These are phyloP conservation scores for Astrocystis sublimbata DNA, from an alignment of 495 filamentous ascomycete genomes.

Conservation along the genomic window DNA sequence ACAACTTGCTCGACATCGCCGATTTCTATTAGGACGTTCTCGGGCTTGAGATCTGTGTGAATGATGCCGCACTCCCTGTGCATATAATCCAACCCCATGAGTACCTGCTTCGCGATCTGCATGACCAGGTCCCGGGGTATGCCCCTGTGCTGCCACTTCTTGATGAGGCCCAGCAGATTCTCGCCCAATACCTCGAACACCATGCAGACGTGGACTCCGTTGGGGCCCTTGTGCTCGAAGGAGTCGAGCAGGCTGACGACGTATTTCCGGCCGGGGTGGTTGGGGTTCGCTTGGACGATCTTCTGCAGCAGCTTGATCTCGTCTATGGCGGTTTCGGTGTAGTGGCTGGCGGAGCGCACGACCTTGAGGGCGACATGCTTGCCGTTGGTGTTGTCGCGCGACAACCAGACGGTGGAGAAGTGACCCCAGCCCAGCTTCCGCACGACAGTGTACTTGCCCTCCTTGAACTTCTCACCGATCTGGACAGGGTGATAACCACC, in stretches of 20 bases:
- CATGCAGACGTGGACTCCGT: conserved; percentile 98
- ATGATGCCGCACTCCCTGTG: conserved; percentile 99
- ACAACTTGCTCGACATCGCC: conserved; percentile 97
- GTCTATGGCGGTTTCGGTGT: conserved; percentile 97
- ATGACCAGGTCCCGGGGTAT: conserved; percentile 96
- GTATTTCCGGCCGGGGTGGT: conserved; percentile 89
- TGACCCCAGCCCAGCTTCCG: conserved; percentile 98
- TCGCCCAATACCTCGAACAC: conserved; percentile 98
- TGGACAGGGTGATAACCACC: conserved; percentile 94
- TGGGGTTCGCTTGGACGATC: conserved; percentile 91
- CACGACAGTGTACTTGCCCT: conserved; percentile 93
- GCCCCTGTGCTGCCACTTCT: conserved; percentile 95
- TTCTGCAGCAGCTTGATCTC: conserved; percentile 97
- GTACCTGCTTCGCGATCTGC: conserved; percentile 97
- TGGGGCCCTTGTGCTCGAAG: conserved; percentile 96
- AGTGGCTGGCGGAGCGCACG: conserved; percentile 94
- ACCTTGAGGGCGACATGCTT: conserved; percentile 98
- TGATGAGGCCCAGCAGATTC: conserved; percentile 93
- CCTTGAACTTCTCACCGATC: conserved; percentile 95
- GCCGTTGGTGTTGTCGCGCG: conserved; percentile 82
- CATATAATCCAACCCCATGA: conserved; percentile 92
- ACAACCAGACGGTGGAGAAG: conserved; percentile 98
- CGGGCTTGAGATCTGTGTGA: conserved; percentile 96
- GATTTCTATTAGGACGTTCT: conserved; percentile 98
- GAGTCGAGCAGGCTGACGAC: conserved; percentile 95